A percentile compares a stretch with the other conserved stretches of the same genome.
phyloP scores from a whole-genome alignment of 257 asterid genomes.

The Capsicum baccatum region DNA sequence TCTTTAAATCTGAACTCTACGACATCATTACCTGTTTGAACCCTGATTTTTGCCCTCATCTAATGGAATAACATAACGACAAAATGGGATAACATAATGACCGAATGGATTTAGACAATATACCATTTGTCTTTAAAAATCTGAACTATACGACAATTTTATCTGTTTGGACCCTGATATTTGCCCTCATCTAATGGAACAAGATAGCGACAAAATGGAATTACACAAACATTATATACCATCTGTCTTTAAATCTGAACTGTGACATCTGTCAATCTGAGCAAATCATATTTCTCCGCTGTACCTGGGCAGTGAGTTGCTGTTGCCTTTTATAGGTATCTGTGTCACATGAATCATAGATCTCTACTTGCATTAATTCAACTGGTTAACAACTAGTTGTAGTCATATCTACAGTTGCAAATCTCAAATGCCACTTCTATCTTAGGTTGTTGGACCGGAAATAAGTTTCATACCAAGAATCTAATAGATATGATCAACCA shows the following conservation, averaged over 20 bases:
- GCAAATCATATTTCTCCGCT: constrained; percentile 22
- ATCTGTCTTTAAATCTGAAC: not conserved
- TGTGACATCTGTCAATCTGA: not conserved
- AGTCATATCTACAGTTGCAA: constrained; percentile 2
- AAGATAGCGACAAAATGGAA: not conserved
- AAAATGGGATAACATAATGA: no score
- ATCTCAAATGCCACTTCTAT: not conserved
- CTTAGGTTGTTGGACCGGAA: not conserved
- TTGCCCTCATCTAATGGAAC: constrained; percentile 3
- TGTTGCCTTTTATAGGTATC: not conserved
- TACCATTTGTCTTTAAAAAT: not conserved
- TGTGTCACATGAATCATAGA: not conserved
- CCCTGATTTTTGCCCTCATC: no score
- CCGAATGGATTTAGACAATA: no score
- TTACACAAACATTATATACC: not conserved
- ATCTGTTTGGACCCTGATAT: constrained; percentile 11
- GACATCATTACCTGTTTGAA: no score
- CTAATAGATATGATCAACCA: not conserved
- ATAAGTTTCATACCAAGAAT: not conserved
- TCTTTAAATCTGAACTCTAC: not conserved
- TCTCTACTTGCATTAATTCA: not conserved
- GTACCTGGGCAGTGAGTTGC: not conserved
- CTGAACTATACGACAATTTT: not conserved
- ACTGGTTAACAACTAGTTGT: not conserved
- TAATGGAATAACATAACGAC: no score